Conservation (phyloP, 768 basidiomycete species). For the Trametes punicea region DNA sequence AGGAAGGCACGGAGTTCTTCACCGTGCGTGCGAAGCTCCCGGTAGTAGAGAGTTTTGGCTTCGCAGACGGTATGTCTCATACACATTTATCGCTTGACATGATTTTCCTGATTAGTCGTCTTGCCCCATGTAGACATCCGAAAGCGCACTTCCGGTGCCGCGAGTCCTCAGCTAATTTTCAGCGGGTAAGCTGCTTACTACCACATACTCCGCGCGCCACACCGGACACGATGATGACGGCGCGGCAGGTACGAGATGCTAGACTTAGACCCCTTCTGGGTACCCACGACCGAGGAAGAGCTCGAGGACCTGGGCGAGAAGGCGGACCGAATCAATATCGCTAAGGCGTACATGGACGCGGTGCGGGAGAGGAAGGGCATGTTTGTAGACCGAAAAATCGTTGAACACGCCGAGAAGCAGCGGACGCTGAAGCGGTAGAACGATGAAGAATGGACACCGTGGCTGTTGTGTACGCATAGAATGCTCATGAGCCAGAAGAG, state of each 20-base stretch:
- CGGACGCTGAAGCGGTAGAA: conserved; percentile 62
- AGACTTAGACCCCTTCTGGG: conserved; percentile 96
- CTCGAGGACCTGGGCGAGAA: conserved; percentile 97
- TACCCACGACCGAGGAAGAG: conserved; percentile 95
- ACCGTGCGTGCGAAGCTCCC: conserved; percentile 87
- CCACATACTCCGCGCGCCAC: no score
- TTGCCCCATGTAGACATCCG: conserved; percentile 73
- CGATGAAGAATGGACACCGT: neutral
- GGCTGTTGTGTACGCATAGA: neutral
- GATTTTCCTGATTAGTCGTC: neutral
- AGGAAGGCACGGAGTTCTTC: conserved; percentile 94
- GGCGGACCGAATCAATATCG: conserved; percentile 89
- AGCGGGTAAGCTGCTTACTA: conserved; percentile 75
- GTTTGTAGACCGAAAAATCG: conserved; percentile 93
- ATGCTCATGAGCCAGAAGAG: no score
- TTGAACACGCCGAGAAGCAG: conserved; percentile 97
- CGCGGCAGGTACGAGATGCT: conserved; percentile 78
- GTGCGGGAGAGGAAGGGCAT: conserved; percentile 92
- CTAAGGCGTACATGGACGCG: conserved; percentile 86
- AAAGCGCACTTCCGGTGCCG: conserved; percentile 93
- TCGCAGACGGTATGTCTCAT: conserved; percentile 79
- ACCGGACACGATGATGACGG: conserved; percentile 14
- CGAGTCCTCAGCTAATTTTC: conserved; percentile 96
- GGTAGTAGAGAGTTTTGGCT: conserved; percentile 96
- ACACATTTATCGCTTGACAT: neutral